phyloP scores from a whole-genome alignment of 2,329 filamentous ascomycete genomes.

The Arachnomyces sp. region DNA sequence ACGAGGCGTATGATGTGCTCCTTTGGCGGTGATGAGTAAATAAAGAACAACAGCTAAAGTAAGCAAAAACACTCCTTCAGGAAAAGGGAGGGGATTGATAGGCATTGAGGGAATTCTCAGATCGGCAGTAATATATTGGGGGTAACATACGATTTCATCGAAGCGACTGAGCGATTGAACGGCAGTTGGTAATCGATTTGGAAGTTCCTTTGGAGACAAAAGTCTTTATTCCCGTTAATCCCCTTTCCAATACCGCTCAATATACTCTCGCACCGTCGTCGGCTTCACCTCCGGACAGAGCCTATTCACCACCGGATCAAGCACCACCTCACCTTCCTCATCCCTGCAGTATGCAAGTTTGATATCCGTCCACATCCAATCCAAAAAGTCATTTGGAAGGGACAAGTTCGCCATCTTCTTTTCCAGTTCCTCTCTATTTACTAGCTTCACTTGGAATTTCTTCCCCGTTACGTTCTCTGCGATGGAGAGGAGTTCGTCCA shows the following conservation, averaged over 20 bases:
- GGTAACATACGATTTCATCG: no score
- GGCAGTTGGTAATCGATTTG: no score
- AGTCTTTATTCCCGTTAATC: no score
- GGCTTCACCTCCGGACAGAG: slow-evolving; percentile 9
- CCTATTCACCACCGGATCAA: slow-evolving; percentile 5
- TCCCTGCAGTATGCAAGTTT: slow-evolving; percentile 5
- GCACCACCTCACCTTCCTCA: neutral
- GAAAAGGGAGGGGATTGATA: no score
- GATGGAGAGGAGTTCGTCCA: slow-evolving; percentile 20
- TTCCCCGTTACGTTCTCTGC: slow-evolving; percentile 16
- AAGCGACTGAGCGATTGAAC: no score
- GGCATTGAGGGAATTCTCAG: no score
- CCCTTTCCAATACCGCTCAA: slow-evolving; percentile 6
- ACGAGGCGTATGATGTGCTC: no score
- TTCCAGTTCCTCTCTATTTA: neutral
- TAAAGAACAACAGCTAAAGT: no score
- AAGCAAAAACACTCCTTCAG: no score
- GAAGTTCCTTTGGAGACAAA: no score
- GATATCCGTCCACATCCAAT: slow-evolving; percentile 3
- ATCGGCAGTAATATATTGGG: no score
- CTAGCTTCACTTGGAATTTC: slow-evolving; percentile 3
- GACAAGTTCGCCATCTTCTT: neutral
- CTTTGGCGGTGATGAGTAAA: no score
- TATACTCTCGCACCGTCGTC: slow-evolving; percentile 5
- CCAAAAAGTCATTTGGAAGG: neutral